Conservation (phyloP, 2,329 filamentous ascomycete species). For the Sarocladiaceae sp. region DNA sequence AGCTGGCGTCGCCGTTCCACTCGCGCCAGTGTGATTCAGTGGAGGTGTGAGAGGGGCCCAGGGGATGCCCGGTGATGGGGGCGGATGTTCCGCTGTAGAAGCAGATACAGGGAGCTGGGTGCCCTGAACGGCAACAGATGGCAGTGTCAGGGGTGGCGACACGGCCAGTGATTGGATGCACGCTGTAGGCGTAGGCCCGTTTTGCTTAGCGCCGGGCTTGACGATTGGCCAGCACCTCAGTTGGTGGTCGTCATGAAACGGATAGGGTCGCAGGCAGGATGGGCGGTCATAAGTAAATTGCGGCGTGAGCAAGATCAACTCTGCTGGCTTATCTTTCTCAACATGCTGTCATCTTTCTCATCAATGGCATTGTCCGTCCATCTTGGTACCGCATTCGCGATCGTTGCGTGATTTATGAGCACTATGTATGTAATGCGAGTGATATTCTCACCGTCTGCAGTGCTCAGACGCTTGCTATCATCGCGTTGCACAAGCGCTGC, state of each 20-base stretch:
- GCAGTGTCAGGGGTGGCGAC: slow-evolving; percentile 1
- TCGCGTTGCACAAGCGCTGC: slow-evolving; percentile 1
- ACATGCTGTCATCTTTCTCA: background rate
- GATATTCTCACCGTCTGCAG: background rate
- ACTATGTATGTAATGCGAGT: background rate
- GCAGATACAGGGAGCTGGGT: background rate
- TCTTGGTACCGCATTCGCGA: no score
- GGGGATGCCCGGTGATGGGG: background rate
- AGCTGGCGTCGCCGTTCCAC: no score
- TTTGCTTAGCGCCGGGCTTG: slow-evolving; percentile 6
- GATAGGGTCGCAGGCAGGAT: background rate
- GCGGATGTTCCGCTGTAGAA: background rate
- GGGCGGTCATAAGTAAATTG: background rate
- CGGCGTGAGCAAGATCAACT: background rate
- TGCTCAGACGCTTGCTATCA: background rate
- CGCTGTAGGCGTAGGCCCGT: background rate
- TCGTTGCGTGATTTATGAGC: background rate
- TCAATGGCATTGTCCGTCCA: background rate
- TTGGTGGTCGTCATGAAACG: background rate
- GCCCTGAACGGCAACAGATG: background rate
- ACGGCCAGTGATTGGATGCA: background rate
- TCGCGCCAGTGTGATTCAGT: no score
- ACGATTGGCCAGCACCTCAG: background rate
- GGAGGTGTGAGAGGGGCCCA: background rate
- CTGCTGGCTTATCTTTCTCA: background rate